phyloP scores from a whole-genome alignment of 1,284 basidiomycete species.

The Mycosarcoma maydis region DNA sequence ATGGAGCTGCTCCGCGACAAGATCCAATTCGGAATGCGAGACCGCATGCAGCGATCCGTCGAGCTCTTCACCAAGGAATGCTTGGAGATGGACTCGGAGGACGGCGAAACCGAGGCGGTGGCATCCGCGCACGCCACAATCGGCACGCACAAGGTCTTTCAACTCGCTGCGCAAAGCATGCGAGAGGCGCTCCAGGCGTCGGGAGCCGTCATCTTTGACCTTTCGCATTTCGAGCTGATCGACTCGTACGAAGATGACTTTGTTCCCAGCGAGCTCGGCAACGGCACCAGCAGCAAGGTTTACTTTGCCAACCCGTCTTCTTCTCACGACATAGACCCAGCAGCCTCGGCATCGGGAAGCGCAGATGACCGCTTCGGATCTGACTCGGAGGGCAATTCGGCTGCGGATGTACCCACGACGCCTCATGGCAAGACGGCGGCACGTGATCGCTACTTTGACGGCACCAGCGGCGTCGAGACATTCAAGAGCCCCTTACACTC shows the following conservation, averaged over 20 bases:
- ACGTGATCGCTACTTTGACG: slow-evolving; percentile 42
- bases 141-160: slow-evolving; percentile 42
- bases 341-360: slow-evolving; percentile 12
- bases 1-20: slow-evolving; percentile 94
- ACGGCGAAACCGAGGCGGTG: slow-evolving; percentile 28
- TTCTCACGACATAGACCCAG: slow-evolving; percentile 10
- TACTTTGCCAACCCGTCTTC: slow-evolving; percentile 55
- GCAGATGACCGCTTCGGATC: neutral
- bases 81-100: slow-evolving; percentile 80
- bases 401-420: slow-evolving; percentile 1
- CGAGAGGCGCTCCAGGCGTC: slow-evolving; percentile 89
- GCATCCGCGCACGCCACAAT: slow-evolving; percentile 25
- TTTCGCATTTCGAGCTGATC: slow-evolving; percentile 87
- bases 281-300: slow-evolving; percentile 61
- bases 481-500: slow-evolving; percentile 28
- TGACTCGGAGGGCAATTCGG: slow-evolving; percentile 4
- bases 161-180: slow-evolving; percentile 82
- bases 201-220: slow-evolving; percentile 88
- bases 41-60: slow-evolving; percentile 92
- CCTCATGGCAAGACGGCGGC: slow-evolving; percentile 10
- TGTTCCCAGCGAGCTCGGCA: slow-evolving; percentile 29
- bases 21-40: slow-evolving; percentile 89
- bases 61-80: slow-evolving; percentile 94
- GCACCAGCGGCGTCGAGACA: slow-evolving; percentile 44
- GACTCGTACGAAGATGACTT: slow-evolving; percentile 76